These are phyloP conservation scores for Talinum fruticosum DNA, from an alignment of 148 eudicot species.

Conservation along the genomic window DNA sequence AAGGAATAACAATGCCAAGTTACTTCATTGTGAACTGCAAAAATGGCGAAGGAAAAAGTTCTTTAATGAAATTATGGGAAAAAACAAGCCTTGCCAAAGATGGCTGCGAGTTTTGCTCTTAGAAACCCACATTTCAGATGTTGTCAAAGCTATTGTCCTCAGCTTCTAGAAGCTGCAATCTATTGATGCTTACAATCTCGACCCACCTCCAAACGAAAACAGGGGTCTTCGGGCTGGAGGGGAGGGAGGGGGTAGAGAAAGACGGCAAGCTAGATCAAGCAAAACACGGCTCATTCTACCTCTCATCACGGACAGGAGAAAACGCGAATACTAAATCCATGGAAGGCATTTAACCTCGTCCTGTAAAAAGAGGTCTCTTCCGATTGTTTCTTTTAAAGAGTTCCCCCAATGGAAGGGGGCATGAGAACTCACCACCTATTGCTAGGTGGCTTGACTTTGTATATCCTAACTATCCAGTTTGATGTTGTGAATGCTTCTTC, in stretches of 20 bases:
- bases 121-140: no score
- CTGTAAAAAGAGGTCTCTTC: not conserved
- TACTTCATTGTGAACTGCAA: no score
- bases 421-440: conserved; percentile 65
- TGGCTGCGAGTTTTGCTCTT: no score
- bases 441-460: conserved; percentile 97
- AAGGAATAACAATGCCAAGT: no score
- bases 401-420: not conserved
- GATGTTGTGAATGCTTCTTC: conserved; percentile 98
- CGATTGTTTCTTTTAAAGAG: not conserved
- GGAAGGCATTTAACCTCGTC: conserved; percentile 5
- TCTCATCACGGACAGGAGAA: conserved; percentile 1
- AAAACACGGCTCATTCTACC: conserved; percentile 18
- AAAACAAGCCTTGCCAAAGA: no score
- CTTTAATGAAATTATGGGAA: no score
- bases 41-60: no score
- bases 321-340: conserved; percentile 1
- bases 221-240: not conserved
- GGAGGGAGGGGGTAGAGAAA: not conserved
- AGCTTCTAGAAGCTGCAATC: no score
- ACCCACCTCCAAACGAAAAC: not conserved
- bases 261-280: conserved; percentile 13
- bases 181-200: no score
- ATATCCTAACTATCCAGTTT: conserved; percentile 95
- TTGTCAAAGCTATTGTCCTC: no score